Evolutionary conservation across 345 rosid genomes (phyloP).

Genomic region (Populus davidiana): DNA sequence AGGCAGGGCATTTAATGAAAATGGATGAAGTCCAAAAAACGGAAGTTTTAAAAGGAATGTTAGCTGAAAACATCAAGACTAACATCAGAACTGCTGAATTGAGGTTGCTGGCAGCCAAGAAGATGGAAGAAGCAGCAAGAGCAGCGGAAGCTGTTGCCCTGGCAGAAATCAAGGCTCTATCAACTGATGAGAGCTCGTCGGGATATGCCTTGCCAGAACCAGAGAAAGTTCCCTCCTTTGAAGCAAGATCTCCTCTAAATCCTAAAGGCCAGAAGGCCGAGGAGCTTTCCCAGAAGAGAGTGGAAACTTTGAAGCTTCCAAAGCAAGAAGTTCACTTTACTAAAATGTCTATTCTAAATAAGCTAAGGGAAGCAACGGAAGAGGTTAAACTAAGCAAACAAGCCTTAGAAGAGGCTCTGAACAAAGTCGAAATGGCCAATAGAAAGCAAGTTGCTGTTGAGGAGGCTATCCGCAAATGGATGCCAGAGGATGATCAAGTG

Average conservation of each 20-base stretch:
- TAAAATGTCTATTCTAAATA: conserved; percentile 51
- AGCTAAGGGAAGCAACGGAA: conserved; percentile 72
- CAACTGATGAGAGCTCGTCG: conserved; percentile 35
- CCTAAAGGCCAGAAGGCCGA: conserved; percentile 32
- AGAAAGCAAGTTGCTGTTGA: conserved; percentile 74
- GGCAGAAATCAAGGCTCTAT: conserved; percentile 59
- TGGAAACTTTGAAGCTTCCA: conserved; percentile 26
- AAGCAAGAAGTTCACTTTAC: conserved; percentile 33
- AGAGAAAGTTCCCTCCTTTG: conserved; percentile 18
- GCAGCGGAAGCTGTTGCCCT: conserved; percentile 93
- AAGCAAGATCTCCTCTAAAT: conserved; percentile 38
- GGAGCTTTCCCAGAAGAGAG: conserved; percentile 21
- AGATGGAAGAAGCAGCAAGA: conserved; percentile 98
- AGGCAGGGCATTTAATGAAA: conserved; percentile 44
- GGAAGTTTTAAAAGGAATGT: conserved; percentile 27
- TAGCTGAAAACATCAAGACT: conserved; percentile 37
- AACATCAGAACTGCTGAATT: conserved; percentile 65
- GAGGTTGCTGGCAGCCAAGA: conserved; percentile 86
- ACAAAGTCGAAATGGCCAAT: conserved; percentile 65
- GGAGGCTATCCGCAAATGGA: conserved; percentile 69
- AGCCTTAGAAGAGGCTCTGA: conserved; percentile 71
- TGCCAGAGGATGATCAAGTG: conserved; percentile 42
- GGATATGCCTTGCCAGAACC: conserved; percentile 66
- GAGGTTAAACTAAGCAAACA: conserved; percentile 71
- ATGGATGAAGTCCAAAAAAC: conserved; percentile 34